A percentile compares a stretch with the other conserved stretches of the same genome.
These are phyloP conservation scores for Cenchrus purpureus DNA, from an alignment of 176 grass and related monocot species.

Conservation along the genomic window DNA sequence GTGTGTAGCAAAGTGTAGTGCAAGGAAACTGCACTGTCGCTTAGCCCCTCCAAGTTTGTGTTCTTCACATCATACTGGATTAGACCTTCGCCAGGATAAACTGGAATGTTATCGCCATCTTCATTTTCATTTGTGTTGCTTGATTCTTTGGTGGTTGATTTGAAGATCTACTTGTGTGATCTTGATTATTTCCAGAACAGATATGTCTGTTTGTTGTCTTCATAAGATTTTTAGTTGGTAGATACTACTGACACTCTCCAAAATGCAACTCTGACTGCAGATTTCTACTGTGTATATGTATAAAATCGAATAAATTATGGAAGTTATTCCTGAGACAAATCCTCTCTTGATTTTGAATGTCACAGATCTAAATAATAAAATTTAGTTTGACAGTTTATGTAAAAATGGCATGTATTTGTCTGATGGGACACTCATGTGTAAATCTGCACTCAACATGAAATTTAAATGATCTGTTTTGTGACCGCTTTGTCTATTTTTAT, in stretches of 20 bases:
- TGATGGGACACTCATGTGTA: background rate
- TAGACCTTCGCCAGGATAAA: slow-evolving; percentile 23
- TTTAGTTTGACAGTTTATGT: background rate
- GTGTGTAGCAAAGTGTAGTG: slow-evolving; percentile 22
- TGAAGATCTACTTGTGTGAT: background rate
- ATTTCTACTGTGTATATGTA: background rate
- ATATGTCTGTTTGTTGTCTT: background rate
- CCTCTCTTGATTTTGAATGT: background rate
- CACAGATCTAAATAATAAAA: background rate
- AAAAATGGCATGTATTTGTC: background rate
- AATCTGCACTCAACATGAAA: background rate
- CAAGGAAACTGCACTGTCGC: background rate
- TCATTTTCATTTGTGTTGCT: background rate
- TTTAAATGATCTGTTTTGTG: background rate
- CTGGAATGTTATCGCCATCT: background rate
- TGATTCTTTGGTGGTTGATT: background rate
- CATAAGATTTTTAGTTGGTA: background rate
- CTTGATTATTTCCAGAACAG: background rate
- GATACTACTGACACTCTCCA: background rate
- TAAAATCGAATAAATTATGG: background rate
- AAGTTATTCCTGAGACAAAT: background rate
- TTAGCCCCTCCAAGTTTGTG: slow-evolving; percentile 1
- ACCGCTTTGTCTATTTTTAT: slow-evolving; percentile 3
- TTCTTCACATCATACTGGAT: background rate
- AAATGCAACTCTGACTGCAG: background rate